These are phyloP conservation scores for Phytophthora vignae DNA, from an alignment of 352 stramenopile genomes.

Conservation along the genomic window DNA sequence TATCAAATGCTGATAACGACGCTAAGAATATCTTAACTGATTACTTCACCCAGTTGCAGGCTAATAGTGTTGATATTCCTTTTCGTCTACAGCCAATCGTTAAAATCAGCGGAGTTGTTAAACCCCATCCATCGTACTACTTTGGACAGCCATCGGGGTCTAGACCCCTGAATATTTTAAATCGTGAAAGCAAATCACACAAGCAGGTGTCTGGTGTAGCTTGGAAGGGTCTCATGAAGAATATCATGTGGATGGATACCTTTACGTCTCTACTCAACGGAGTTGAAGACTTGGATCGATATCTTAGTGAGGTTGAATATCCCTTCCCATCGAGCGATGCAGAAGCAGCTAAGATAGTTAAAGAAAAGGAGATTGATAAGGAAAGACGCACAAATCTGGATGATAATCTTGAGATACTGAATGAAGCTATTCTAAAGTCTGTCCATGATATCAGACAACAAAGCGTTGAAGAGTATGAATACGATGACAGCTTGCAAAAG, in stretches of 20 bases:
- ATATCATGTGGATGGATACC: background rate
- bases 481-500: too few relatives aligned
- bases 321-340: too few relatives aligned
- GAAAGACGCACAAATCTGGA: slow-evolving; percentile 1
- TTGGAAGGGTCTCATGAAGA: slow-evolving; percentile 10
- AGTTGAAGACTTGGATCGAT: slow-evolving; percentile 19
- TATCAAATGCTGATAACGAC: too few relatives aligned
- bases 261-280: slow-evolving; percentile 7
- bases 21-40: too few relatives aligned
- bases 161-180: too few relatives aligned
- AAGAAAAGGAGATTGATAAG: slow-evolving; percentile 7
- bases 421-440: slow-evolving; percentile 11
- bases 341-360: background rate
- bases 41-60: background rate
- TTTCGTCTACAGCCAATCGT: too few relatives aligned
- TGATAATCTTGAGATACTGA: background rate
- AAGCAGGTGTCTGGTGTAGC: slow-evolving; percentile 4
- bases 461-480: background rate
- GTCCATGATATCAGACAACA: slow-evolving; percentile 17
- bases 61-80: background rate
- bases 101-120: too few relatives aligned
- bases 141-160: too few relatives aligned
- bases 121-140: too few relatives aligned
- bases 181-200: too few relatives aligned
- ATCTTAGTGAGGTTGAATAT: slow-evolving; percentile 15